Evolutionary conservation across 139 green algal species (phyloP).

Genomic region (Tetraselmis striata): DNA sequence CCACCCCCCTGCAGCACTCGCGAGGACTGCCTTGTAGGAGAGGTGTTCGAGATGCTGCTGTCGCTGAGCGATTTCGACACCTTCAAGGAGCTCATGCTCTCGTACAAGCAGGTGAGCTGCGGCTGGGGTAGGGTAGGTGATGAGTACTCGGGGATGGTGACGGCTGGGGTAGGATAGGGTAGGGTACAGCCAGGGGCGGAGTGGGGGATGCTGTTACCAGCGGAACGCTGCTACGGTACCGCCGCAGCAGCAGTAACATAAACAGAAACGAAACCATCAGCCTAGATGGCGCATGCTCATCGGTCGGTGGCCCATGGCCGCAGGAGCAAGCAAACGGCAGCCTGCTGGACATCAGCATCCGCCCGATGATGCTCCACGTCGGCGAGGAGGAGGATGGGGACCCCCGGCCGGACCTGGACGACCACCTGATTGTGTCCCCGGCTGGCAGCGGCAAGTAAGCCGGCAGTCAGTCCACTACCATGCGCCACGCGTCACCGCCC

Average conservation of each 20-base stretch:
- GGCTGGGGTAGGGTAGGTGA: too few species aligned
- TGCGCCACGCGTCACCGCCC: too few species aligned
- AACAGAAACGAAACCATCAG: too few species aligned
- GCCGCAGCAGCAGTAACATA: too few species aligned
- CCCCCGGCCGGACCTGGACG: background rate
- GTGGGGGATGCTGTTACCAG: too few species aligned
- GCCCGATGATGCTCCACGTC: background rate
- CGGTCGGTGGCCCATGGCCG: too few species aligned
- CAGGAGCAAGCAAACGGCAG: background rate
- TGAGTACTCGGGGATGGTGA: too few species aligned
- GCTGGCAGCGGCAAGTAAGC: background rate
- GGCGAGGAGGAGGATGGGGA: background rate
- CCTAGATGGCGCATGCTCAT: too few species aligned
- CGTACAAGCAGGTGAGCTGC: background rate
- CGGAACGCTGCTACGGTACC: too few species aligned
- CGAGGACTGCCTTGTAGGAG: background rate
- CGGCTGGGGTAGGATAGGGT: too few species aligned
- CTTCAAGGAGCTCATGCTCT: slow-evolving; percentile 5
- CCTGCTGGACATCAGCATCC: background rate
- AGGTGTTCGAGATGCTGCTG: slow-evolving; percentile 3
- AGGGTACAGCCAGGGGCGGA: too few species aligned
- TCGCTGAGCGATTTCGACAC: background rate
- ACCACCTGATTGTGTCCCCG: background rate
- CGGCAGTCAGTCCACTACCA: too few species aligned
- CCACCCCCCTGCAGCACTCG: background rate